phyloP scores from a whole-genome alignment of 805 yeast genomes.

The Diddensiella caesifluorescens region DNA sequence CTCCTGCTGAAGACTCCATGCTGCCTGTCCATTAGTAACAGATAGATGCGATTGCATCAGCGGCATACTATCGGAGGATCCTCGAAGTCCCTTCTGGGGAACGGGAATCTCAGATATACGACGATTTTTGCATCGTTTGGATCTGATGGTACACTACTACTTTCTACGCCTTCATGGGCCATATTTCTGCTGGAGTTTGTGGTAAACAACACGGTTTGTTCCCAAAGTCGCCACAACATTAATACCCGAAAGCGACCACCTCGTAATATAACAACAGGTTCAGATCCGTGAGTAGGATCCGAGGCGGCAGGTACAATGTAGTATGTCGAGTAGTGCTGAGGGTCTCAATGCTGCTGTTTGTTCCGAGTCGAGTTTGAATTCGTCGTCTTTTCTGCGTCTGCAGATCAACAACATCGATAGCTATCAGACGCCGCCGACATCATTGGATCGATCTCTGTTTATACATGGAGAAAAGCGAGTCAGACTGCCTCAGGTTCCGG shows the following conservation, averaged over 20 bases:
- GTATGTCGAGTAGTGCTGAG: neutral
- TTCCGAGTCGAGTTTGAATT: constrained; percentile 2
- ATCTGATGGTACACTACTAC: too few relatives aligned
- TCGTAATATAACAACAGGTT: too few relatives aligned
- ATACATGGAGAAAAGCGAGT: constrained; percentile 1
- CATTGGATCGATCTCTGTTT: constrained; percentile 8
- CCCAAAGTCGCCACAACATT: too few relatives aligned
- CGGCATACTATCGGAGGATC: constrained; percentile 35
- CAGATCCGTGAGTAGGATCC: too few relatives aligned
- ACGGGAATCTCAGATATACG: constrained; percentile 43
- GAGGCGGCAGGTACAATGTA: too few relatives aligned
- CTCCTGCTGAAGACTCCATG: constrained; percentile 33
- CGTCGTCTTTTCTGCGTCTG: constrained; percentile 14
- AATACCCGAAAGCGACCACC: too few relatives aligned
- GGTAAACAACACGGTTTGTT: neutral
- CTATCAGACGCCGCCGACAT: constrained; percentile 22
- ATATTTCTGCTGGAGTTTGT: too few relatives aligned
- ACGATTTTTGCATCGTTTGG: constrained; percentile 9
- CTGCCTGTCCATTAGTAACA: constrained; percentile 15
- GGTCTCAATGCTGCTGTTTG: too few relatives aligned
- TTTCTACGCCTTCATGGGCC: constrained; percentile 2
- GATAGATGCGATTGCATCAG: neutral
- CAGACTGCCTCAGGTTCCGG: constrained; percentile 50
- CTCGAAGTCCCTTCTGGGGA: constrained; percentile 37
- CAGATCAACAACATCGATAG: constrained; percentile 31